Base-by-base conservation (phyloP, 2,329 filamentous ascomycete species). In the Neopestalotiopsis sp. region DNA sequence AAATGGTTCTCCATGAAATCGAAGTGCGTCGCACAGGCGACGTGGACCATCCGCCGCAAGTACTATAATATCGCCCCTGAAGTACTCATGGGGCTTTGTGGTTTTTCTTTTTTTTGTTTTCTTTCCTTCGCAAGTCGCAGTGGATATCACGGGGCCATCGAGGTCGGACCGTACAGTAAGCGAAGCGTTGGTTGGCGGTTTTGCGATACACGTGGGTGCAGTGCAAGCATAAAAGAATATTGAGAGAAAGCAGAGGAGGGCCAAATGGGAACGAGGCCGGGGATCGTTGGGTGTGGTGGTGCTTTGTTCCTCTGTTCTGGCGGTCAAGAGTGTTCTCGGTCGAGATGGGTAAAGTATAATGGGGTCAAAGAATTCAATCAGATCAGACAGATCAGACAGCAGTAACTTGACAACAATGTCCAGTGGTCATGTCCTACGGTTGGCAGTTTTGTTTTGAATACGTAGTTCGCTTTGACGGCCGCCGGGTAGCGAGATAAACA, bases 1-100 rank as follows among this genome's bases (percentile, higher is more conserved):
- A 66, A 66, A 68, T 53, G 59, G 59, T 61, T 68, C 66, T 70
- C 69, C 69, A 70, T 70, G 69, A 63, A 66, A 67, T 70, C 66
- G 69, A 28, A 42, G 42, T 58, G 45, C 45, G 69, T 70, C 67
- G 69, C 61, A 70, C 62, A 58, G 49, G 38, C 66, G 69, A 57
- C 66, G 42, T 53, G 34, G 63, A 66, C 69, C 66, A 68, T 68
- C 66, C 49, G 69, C 61, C 61, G 49, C 32, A 59, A 69, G 45
- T 45, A 32, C 67, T 67, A 65, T 45, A 20, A 65, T 45, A 20
- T 40, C 40, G 32, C 53, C 49, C 67, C 53, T 34, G 20, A 64
- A 40, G 49, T 20, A 24, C 45, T 57, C n/a, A 40, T 42, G 59
- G 32, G 42, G 32, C 24, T 68, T 28, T 53, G n/a, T 17, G 14